Evolutionary conservation across 352 stramenopile species (phyloP), one percentile per base, ranked within the genome.

Genomic region (Pythium dissotocum): DNA sequence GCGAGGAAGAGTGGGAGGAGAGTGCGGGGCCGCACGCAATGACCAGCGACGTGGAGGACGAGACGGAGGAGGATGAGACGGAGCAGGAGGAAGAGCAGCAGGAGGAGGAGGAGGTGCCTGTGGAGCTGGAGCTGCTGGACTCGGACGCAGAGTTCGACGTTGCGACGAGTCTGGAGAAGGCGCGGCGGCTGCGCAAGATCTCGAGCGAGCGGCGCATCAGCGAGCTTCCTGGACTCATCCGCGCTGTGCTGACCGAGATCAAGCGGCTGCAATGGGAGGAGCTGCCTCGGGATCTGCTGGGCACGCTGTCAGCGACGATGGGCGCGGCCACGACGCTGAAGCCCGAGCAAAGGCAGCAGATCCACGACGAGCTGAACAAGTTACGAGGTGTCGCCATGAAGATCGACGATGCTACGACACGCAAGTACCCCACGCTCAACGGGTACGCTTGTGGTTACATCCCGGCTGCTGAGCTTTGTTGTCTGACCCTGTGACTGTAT

Each of bases 61-160:
- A 58, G 6, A 30, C 28, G 24, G 53, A 40, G 26, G 2, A 12
- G 60, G 28, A 30, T 4, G 28, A 30, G 28, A 30, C 61, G 7
- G 51, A 30, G 28, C 28, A 2, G 28, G 33, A 16, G 0, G 42
- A 63, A 12, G 63, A 63, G n/a, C 42, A 59, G 10, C 26, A 46
- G 42, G 56, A 49, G 7, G 63, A 70, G 14, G 55, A 70, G 44
- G 55, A 70, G 4, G 1, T 40, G 10, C 63, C 56, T 9, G 32
- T 70, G 32, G 63, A 70, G 12, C 51, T 70, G 18, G 63, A 36
- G 2, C 32, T 70, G 16, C 36, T 60, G 26, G 51, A 63, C 18
- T 69, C 54, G 32, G 63, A 70, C n/a, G 48, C 35, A 4, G 63
- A 70, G 26, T 38, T 57, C 33, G 33, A 70, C n/a, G 14, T 58